These are phyloP conservation scores for Camillea tinctor DNA, from an alignment of 2,329 filamentous ascomycete species.

Conservation along the genomic window DNA sequence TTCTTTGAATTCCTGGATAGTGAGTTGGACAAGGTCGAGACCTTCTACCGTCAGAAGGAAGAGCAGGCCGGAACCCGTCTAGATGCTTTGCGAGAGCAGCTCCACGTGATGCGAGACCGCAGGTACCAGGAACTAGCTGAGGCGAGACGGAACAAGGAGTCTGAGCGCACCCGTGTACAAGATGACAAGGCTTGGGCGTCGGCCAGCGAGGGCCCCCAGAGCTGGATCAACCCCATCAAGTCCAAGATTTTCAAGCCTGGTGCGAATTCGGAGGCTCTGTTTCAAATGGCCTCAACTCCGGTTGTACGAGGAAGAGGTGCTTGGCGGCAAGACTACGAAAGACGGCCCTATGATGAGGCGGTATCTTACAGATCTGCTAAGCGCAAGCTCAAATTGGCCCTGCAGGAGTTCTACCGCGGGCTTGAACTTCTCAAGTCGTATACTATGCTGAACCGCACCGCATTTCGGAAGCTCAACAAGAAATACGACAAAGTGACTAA, in stretches of 20 bases:
- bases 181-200: slow-evolving; percentile 20
- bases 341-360: slow-evolving; percentile 49
- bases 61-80: slow-evolving; percentile 76
- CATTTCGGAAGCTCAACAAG: slow-evolving; percentile 96
- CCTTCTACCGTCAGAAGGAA: slow-evolving; percentile 86
- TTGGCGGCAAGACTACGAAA: slow-evolving; percentile 50
- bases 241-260: slow-evolving; percentile 55
- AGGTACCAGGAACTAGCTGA: slow-evolving; percentile 69
- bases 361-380: slow-evolving; percentile 87
- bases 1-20: slow-evolving; percentile 83
- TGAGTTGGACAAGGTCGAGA: slow-evolving; percentile 88
- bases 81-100: slow-evolving; percentile 70
- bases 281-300: slow-evolving; percentile 53
- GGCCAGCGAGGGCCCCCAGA: slow-evolving; percentile 24
- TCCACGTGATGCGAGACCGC: slow-evolving; percentile 89
- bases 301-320: slow-evolving; percentile 34
- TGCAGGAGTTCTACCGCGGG: slow-evolving; percentile 91
- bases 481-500: slow-evolving; percentile 94
- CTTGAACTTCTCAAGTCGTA: slow-evolving; percentile 92
- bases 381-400: slow-evolving; percentile 82
- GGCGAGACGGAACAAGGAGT: slow-evolving; percentile 36
- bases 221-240: slow-evolving; percentile 55
- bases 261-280: slow-evolving; percentile 59
- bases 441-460: slow-evolving; percentile 83
- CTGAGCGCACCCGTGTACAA: slow-evolving; percentile 26